phyloP scores from a whole-genome alignment of 352 stramenopile genomes.

The Phytophthora palmivora region DNA sequence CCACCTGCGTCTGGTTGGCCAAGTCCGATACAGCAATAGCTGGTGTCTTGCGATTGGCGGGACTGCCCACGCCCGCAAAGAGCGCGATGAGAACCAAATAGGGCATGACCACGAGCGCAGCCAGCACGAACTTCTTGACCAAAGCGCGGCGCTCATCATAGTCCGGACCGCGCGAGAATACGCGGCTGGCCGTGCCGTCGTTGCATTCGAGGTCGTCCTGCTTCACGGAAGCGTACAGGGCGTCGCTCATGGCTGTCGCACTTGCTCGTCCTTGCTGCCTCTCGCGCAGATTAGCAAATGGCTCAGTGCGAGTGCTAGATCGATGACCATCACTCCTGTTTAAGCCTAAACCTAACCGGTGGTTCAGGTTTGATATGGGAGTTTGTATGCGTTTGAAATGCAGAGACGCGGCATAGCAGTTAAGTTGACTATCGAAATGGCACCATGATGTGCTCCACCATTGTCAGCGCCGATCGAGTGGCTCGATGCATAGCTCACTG shows the following conservation, averaged over 20 bases:
- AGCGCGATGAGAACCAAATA: constrained; percentile 72
- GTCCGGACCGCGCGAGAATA: constrained; percentile 66
- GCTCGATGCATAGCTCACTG: not conserved
- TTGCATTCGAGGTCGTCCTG: constrained; percentile 74
- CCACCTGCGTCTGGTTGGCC: constrained; percentile 44
- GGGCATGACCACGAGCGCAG: constrained; percentile 56
- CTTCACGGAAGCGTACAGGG: constrained; percentile 70
- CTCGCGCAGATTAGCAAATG: constrained; percentile 21
- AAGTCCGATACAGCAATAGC: constrained; percentile 10
- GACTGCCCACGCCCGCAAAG: constrained; percentile 43
- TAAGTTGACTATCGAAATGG: constrained; percentile 22
- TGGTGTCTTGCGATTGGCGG: not conserved
- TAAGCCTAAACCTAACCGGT: constrained; percentile 9
- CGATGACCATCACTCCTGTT: constrained; percentile 4
- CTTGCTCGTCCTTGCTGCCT: constrained; percentile 11
- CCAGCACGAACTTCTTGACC: constrained; percentile 65
- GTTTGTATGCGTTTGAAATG: constrained; percentile 7
- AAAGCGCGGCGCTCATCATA: constrained; percentile 48
- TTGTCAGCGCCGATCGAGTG: not conserved
- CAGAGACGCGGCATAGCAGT: constrained; percentile 15
- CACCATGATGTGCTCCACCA: constrained; percentile 3
- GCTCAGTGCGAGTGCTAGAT: not conserved
- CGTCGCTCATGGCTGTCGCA: constrained; percentile 39
- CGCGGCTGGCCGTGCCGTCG: constrained; percentile 40
- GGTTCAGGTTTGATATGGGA: not conserved